These are phyloP conservation scores for Agaricus bisporus DNA, from an alignment of 768 basidiomycete species.

Conservation along the genomic window DNA sequence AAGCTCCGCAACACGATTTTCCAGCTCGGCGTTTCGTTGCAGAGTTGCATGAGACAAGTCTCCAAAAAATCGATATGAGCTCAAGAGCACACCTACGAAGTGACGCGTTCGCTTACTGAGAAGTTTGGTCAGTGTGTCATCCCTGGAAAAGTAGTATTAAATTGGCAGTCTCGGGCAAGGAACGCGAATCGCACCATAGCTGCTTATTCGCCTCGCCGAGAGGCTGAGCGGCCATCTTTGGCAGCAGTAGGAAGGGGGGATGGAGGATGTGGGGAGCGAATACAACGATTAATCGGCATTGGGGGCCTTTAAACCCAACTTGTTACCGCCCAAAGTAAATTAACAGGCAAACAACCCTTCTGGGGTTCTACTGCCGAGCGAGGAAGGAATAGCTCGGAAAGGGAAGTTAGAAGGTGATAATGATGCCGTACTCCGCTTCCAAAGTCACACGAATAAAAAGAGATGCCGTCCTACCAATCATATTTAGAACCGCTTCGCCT, in stretches of 20 bases:
- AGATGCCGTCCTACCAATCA: slow-evolving; percentile 7
- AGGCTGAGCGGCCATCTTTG: slow-evolving; percentile 50
- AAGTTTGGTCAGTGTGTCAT: slow-evolving; percentile 57
- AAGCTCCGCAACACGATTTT: slow-evolving; percentile 58
- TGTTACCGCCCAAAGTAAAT: slow-evolving; percentile 34
- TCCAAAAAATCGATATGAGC: slow-evolving; percentile 19
- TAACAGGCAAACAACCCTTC: slow-evolving; percentile 48
- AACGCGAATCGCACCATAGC: slow-evolving; percentile 45
- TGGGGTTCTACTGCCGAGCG: slow-evolving; percentile 27
- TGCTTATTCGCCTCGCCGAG: slow-evolving; percentile 56
- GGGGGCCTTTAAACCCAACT: slow-evolving; percentile 39
- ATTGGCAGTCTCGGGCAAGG: neutral
- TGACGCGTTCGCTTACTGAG: slow-evolving; percentile 34
- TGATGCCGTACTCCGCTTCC: slow-evolving; percentile 31
- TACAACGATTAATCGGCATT: slow-evolving; percentile 36
- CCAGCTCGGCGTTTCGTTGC: slow-evolving; percentile 57
- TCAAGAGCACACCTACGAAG: neutral
- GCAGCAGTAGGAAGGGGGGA: slow-evolving; percentile 23
- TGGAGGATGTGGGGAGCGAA: slow-evolving; percentile 27
- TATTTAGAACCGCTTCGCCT: neutral
- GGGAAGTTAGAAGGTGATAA: slow-evolving; percentile 37
- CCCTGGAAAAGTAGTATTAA: slow-evolving; percentile 35
- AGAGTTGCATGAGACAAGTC: slow-evolving; percentile 61
- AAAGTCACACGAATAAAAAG: slow-evolving; percentile 34
- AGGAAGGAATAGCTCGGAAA: slow-evolving; percentile 40